Evolutionary conservation across 306 rosid genomes (phyloP), one percentile per base, ranked within the genome.

Genomic region (Datisca glomerata): DNA sequence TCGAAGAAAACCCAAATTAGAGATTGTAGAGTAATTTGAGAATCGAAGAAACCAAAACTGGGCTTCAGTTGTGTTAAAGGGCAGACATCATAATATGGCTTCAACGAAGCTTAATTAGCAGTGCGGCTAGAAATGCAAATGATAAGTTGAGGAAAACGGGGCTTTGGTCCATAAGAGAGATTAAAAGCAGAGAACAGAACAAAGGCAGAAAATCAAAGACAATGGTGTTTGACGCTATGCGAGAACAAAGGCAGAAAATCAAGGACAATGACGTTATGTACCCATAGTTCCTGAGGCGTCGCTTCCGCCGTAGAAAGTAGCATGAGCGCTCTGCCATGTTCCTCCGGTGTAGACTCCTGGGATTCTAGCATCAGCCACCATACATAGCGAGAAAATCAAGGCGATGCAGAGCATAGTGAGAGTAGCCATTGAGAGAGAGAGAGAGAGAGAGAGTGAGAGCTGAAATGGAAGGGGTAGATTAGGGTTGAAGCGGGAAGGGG

Each of bases 261-360:
- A n/a, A 12, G 29, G 23, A 5, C 0, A 11, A 3, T 3, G 4
- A 23, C 4, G 12, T 24, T 11, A 33, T 4, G 29, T 65, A 86
- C 97, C 98, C 98, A 89, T 89, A 38, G 98, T 84, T 51, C 95
- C 95, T 10, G 98, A 89, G 20, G 97, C 97, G 59, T 89, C 97
- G 33, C 79, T 80, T 56, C 97, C 97, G 55, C 97, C 97, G 9
- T 89, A 89, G 77, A 89, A 89, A 37, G 97, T 89, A 37, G 97
- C 97, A 53, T 89, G 97, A 12, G 97, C 97, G 18, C 45, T 59
- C 14, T 72, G 56, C 97, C 97, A 89, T 1, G 83, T 20, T 12
- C 93, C 91, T 32, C 71, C 95, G 18, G 59, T 6, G 75, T 67
- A 83, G 25, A 68, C 38, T 1, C 97, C 97, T 1, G 93, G 95